Conservation (phyloP, 441 rosid genomes). For the Capsella rubella region DNA sequence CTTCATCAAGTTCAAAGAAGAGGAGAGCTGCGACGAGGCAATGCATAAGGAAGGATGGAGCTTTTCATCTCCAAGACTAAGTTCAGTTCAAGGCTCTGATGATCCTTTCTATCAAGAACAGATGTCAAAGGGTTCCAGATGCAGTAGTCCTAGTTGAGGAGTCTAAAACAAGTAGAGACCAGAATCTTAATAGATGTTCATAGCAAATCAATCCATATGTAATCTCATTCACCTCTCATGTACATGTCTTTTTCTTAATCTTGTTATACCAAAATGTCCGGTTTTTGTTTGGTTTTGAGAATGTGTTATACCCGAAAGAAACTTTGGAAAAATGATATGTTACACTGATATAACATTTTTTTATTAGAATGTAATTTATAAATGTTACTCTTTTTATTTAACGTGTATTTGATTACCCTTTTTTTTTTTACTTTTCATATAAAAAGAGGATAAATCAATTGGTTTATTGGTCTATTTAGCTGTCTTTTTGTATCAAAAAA, state of each 20-base stretch:
- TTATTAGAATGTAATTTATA: no score
- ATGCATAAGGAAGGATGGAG: slow-evolving; percentile 65
- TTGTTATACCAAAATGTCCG: slow-evolving; percentile 21
- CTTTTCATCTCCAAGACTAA: slow-evolving; percentile 75
- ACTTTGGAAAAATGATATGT: background rate
- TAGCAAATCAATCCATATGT: slow-evolving; percentile 31
- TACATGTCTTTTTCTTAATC: slow-evolving; percentile 11
- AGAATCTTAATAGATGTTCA: slow-evolving; percentile 27
- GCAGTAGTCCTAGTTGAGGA: slow-evolving; percentile 43
- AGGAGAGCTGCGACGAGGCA: slow-evolving; percentile 55
- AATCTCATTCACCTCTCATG: slow-evolving; percentile 27
- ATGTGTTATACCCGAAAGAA: slow-evolving; percentile 21
- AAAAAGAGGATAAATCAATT: no score
- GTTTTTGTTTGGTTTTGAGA: slow-evolving; percentile 26
- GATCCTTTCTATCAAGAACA: slow-evolving; percentile 89
- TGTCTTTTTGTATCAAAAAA: no score
- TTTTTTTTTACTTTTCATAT: no score
- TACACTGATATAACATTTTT: background rate
- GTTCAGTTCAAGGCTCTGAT: slow-evolving; percentile 74
- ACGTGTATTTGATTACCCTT: no score
- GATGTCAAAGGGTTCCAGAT: slow-evolving; percentile 52
- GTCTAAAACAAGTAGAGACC: slow-evolving; percentile 19
- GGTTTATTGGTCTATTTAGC: no score
- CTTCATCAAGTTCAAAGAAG: slow-evolving; percentile 87
- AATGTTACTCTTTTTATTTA: no score